These are phyloP conservation scores for Kwoniella sp. DNA, from an alignment of 768 basidiomycete species.

Conservation along the genomic window DNA sequence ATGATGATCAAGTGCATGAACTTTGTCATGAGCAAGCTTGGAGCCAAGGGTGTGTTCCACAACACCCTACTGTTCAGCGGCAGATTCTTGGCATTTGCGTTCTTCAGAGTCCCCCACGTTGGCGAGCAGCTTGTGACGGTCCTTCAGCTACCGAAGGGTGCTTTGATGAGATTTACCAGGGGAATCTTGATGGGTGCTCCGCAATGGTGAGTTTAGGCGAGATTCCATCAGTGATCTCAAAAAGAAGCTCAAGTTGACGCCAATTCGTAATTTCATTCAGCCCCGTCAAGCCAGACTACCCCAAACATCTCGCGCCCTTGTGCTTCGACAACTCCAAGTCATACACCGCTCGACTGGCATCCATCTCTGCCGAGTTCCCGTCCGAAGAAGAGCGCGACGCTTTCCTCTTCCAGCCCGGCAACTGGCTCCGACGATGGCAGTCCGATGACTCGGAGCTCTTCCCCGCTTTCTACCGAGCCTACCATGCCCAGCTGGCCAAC, in stretches of 20 bases:
- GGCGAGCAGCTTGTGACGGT: slow-evolving; percentile 58
- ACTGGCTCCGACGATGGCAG: slow-evolving; percentile 60
- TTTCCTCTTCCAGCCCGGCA: slow-evolving; percentile 55
- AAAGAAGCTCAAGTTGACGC: neutral
- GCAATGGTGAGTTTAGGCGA: slow-evolving; percentile 22
- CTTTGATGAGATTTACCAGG: slow-evolving; percentile 55
- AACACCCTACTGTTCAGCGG: slow-evolving; percentile 60
- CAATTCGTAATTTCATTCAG: neutral
- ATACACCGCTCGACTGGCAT: slow-evolving; percentile 46
- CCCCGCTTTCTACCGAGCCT: slow-evolving; percentile 60
- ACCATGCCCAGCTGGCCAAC: slow-evolving; percentile 58
- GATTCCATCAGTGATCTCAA: neutral
- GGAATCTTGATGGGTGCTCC: slow-evolving; percentile 28
- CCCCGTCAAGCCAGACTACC: slow-evolving; percentile 41
- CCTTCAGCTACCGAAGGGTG: slow-evolving; percentile 56
- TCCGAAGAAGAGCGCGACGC: slow-evolving; percentile 45
- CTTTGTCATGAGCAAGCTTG: slow-evolving; percentile 59
- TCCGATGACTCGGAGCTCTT: slow-evolving; percentile 60
- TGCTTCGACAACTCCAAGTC: slow-evolving; percentile 51
- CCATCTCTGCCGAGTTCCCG: slow-evolving; percentile 38
- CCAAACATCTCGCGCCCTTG: slow-evolving; percentile 51
- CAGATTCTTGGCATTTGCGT: slow-evolving; percentile 58
- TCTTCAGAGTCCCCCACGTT: slow-evolving; percentile 59
- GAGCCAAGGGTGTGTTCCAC: slow-evolving; percentile 60
- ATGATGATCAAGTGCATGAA: slow-evolving; percentile 55